Percentiles rank a stretch among this genome's conserved stretches.
Evolutionary conservation across 1,284 basidiomycete genomes (phyloP).

Genomic region (Lentinus polychrous): DNA sequence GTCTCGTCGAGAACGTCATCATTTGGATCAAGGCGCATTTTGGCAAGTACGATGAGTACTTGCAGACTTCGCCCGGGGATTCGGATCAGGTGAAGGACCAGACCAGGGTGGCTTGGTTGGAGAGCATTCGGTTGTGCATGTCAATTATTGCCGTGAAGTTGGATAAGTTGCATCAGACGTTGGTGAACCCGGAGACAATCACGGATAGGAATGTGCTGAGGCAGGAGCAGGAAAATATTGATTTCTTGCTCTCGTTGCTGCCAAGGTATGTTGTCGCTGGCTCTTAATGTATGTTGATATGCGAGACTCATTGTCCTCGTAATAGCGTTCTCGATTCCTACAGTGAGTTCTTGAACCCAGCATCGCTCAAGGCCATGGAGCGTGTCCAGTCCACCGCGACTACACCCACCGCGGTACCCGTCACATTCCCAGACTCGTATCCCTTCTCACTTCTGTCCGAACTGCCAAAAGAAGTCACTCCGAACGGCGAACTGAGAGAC

Average conservation of each 20-base stretch:
- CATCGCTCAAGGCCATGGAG: constrained; percentile 65
- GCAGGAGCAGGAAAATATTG: constrained; percentile 92
- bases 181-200: constrained; percentile 62
- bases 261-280: constrained; percentile 57
- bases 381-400: constrained; percentile 58
- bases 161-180: constrained; percentile 80
- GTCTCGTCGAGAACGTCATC: constrained; percentile 84
- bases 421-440: constrained; percentile 90
- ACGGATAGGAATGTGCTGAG: constrained; percentile 55
- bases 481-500: constrained; percentile 39
- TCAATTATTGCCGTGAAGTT: constrained; percentile 87
- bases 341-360: constrained; percentile 69
- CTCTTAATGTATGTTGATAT: constrained; percentile 14
- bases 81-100: constrained; percentile 60
- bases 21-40: constrained; percentile 95
- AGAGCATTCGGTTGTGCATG: constrained; percentile 80
- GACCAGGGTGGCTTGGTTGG: constrained; percentile 84
- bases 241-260: constrained; percentile 80
- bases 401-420: constrained; percentile 58
- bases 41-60: constrained; percentile 83
- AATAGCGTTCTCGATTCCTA: constrained; percentile 80
- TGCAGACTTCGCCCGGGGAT: constrained; percentile 55
- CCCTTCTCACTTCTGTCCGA: constrained; percentile 83
- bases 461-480: constrained; percentile 45
- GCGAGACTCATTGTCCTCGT: constrained; percentile 4